Base-by-base conservation (phyloP, 441 rosid genomes). In the Pelargonium fulgidum region DNA sequence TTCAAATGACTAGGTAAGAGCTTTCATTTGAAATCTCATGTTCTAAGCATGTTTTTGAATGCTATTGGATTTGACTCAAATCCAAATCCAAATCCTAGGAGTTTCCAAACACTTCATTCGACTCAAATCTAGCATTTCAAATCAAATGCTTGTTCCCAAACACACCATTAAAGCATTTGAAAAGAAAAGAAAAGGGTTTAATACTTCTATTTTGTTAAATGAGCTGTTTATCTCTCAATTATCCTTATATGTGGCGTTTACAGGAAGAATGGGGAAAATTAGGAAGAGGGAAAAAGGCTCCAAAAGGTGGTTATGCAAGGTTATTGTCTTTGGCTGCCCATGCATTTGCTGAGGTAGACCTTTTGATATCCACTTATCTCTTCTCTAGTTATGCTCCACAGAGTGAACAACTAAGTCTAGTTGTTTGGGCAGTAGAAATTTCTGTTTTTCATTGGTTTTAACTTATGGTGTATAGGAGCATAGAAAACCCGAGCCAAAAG, bases 291-390 rank as follows among this genome's bases (percentile, higher is more conserved):
- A 84, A 85, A 75, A 89, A 67, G 76, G 72, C 52, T 33, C 82
- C 80, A 14, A 81, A 75, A 59, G 96, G 87, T 72, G 72, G 81
- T 0, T 92, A 90, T 77, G 91, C 83, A 62, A 89, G 99, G 83
- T 33, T 95, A 86, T 69, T 89, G 81, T 91, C 97, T 76, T 76
- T 80, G 82, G 97, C 98, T 72, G 83, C 98, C 66, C 98, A 95
- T 85, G 91, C 96, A 13, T 81, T 92, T 63, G 98, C 98, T 58
- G 98, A 95, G 96, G 99, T 95, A 81, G 9, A 11, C 0, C 14
- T 69, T 70, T 14, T 56, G 36, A 29, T 74, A 16, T 61, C 52
- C 19, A 22, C 41, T 36, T 56, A 26, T 26, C 7, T 64, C 7
- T 72, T 33, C 59, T 64, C 7, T 75, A 2, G 11, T 64, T 58